Evolutionary conservation across 2,329 filamentous ascomycete species (phyloP).

Genomic region (Esteya vermicola): DNA sequence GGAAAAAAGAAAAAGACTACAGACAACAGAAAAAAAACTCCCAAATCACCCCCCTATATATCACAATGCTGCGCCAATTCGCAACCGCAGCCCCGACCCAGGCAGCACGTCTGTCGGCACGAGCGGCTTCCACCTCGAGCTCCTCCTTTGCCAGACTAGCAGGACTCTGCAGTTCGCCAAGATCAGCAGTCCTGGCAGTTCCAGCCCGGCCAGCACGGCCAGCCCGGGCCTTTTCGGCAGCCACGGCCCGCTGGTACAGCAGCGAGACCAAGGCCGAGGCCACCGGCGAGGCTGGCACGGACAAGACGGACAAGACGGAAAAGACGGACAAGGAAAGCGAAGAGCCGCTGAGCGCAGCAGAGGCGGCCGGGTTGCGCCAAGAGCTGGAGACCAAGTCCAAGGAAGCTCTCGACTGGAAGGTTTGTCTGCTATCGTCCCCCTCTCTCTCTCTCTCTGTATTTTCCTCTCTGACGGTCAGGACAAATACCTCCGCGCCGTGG

Average conservation of each 20-base stretch:
- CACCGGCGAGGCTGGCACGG: background rate
- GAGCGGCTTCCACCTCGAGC: background rate
- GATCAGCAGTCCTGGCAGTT: background rate
- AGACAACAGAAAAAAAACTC: conserved; percentile 3
- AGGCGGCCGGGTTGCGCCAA: conserved; percentile 31
- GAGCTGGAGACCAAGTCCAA: conserved; percentile 36
- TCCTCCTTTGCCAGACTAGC: no score
- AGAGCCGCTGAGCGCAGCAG: conserved; percentile 13
- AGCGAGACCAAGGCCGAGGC: conserved; percentile 19
- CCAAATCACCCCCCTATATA: no score
- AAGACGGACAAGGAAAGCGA: no score
- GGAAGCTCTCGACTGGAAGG: conserved; percentile 66
- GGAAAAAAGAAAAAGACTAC: conserved; percentile 2
- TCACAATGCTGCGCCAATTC: conserved; percentile 8
- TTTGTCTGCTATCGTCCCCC: conserved; percentile 24
- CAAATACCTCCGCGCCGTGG: conserved; percentile 83
- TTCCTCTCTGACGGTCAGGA: conserved; percentile 41
- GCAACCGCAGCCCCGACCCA: conserved; percentile 4
- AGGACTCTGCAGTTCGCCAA: no score
- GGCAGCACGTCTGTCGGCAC: conserved; percentile 6
- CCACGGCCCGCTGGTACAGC: conserved; percentile 28
- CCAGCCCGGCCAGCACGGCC: background rate
- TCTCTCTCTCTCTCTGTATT: background rate
- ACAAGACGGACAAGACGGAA: conserved; percentile 2
- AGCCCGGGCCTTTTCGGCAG: background rate